Conservation (phyloP, 352 stramenopile species). For the Elongisporangium senticosum region DNA sequence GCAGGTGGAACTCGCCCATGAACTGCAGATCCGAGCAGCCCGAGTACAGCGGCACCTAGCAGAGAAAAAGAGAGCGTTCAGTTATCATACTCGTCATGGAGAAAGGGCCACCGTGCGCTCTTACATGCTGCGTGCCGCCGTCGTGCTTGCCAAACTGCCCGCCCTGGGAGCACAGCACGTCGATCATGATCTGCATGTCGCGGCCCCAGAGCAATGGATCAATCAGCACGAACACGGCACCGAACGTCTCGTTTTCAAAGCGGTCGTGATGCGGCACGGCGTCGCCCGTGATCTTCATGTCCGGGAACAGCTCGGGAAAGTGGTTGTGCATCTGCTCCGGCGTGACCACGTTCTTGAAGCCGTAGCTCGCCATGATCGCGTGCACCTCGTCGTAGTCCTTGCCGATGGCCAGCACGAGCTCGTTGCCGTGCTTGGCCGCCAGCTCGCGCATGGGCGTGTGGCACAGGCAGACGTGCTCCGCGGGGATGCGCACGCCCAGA, state of each 20-base stretch:
- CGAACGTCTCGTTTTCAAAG: conserved; percentile 22
- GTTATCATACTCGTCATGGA: not conserved
- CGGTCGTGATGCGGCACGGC: conserved; percentile 13
- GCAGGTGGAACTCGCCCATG: conserved; percentile 50
- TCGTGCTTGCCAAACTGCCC: conserved; percentile 20
- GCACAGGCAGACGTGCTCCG: conserved; percentile 34
- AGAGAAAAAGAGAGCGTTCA: not conserved
- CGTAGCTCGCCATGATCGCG: conserved; percentile 43
- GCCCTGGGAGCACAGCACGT: conserved; percentile 31
- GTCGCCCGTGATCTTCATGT: conserved; percentile 27
- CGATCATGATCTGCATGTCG: conserved; percentile 40
- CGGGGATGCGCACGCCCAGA: conserved; percentile 27
- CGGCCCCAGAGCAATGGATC: conserved; percentile 40
- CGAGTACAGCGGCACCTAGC: conserved; percentile 33
- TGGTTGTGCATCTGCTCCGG: conserved; percentile 41
- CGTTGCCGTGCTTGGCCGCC: conserved; percentile 33
- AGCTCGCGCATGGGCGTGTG: conserved; percentile 54
- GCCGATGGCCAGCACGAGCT: conserved; percentile 46
- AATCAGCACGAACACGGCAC: conserved; percentile 38
- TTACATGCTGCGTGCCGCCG: conserved; percentile 22
- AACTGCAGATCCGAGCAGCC: conserved; percentile 64
- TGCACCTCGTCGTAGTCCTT: conserved; percentile 46
- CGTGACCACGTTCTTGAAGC: conserved; percentile 55
- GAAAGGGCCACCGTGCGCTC: not conserved
- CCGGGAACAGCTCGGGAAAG: conserved; percentile 50